These are phyloP conservation scores for Sclerotinia sclerotiorum DNA, from an alignment of 2,329 filamentous ascomycete species.

Conservation along the genomic window DNA sequence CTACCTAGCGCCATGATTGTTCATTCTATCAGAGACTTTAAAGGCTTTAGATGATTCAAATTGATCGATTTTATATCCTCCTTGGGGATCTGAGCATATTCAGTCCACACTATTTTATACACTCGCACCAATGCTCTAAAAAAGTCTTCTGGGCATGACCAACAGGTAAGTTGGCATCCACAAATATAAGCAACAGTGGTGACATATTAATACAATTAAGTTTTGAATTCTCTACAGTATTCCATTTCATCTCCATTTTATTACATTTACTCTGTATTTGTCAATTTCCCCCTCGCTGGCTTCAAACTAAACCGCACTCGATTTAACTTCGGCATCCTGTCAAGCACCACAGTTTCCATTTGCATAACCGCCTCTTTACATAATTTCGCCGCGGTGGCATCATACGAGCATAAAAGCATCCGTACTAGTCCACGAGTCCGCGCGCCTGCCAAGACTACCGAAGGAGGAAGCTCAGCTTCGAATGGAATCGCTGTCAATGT, in stretches of 20 bases:
- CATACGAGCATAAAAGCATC: conserved; percentile 37
- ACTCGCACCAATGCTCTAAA: no score
- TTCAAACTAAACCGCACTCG: conserved; percentile 22
- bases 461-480: conserved; percentile 38
- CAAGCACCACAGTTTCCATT: conserved; percentile 25
- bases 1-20: background rate
- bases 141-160: no score
- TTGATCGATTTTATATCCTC: background rate
- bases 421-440: conserved; percentile 40
- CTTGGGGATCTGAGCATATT: background rate
- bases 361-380: conserved; percentile 30
- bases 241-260: background rate
- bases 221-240: no score
- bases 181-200: no score
- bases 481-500: conserved; percentile 40
- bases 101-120: no score
- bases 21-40: background rate
- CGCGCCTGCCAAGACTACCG: conserved; percentile 38
- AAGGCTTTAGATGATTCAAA: background rate
- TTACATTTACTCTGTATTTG: background rate
- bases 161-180: no score
- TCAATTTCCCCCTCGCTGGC: background rate
- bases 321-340: conserved; percentile 25
- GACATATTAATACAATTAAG: no score
- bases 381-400: conserved; percentile 26